Base-by-base conservation (phyloP, 768 basidiomycete species). In the Mycena polygramma region DNA sequence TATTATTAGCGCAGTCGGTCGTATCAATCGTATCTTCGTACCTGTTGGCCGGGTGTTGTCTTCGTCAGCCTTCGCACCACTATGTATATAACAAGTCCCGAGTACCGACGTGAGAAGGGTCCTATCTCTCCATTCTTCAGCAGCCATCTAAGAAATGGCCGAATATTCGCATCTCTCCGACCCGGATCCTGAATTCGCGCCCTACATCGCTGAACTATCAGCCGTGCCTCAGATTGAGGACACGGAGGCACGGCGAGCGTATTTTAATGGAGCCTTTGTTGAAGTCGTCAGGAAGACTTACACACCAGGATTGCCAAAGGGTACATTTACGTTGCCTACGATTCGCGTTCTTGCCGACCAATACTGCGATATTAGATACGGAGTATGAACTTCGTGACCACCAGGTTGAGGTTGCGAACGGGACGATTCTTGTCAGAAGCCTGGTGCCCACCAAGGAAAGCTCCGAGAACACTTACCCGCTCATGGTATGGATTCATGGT, bases 401-500 rank as follows among this genome's bases (percentile, higher is more conserved):
- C 30, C 58, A 65, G 14, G 22, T 73, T 22, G 63, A 69, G 8
- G 72, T 73, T 45, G 57, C 26, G 8, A 22, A 48, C 9, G 72
- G 72, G 30, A 62, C 7, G n/a, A 73, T 73, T 61, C 68, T 55
- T 2, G 63, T 59, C 8, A 26, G 72, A 37, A 69, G 60, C 51
- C 58, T 69, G 13, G 26, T 66, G 14, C 72, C 72, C 8, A 17
- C 20, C 22, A 20, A 63, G 19, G 57, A 55, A 10, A 65, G 52
- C 24, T 48, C 57, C 24, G 17, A 39, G 8, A 17, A 24, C 36
- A 73, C 58, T 1, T 69, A 62, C 30, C 72, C 72, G 14, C 68
- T 73, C 39, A 46, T 73, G 57, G 48, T 73, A 14, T 73, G 72
- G 72, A 24, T 69, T 17, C 72, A 73, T 46, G 71, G 71, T 19